A percentile compares a stretch with the other conserved stretches of the same genome.
These are phyloP conservation scores for Aurantiochytrium sp. DNA, from an alignment of 108 stramenopile species.

Conservation along the genomic window DNA sequence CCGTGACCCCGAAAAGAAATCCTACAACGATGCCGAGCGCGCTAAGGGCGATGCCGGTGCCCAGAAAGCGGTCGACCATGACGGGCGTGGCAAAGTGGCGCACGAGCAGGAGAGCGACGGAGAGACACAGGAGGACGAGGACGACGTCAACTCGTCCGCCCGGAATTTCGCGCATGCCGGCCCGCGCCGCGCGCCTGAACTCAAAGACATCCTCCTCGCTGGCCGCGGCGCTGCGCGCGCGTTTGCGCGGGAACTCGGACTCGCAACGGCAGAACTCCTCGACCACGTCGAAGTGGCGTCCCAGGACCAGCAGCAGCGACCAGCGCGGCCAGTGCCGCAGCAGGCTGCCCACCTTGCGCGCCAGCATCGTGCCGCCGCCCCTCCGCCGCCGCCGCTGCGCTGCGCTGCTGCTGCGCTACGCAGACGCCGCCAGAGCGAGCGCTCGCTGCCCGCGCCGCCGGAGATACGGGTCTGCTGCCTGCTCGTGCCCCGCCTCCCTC, in stretches of 20 bases:
- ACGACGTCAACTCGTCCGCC: neutral
- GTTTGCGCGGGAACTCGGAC: neutral
- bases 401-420: too few species aligned
- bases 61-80: neutral
- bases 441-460: too few species aligned
- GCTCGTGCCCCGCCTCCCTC: too few species aligned
- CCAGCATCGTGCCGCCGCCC: neutral
- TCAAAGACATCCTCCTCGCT: neutral
- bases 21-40: neutral
- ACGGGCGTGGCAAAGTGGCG: neutral
- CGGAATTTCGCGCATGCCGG: neutral
- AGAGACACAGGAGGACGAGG: neutral
- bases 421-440: too few species aligned
- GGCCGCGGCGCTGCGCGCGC: neutral
- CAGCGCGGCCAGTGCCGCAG: slow-evolving; percentile 6
- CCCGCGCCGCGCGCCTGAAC: too few species aligned
- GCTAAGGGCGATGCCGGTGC: neutral
- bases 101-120: neutral
- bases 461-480: too few species aligned
- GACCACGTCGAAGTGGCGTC: neutral
- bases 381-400: too few species aligned
- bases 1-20: neutral
- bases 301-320: neutral
- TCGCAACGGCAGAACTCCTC: neutral
- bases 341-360: neutral